Evolutionary conservation across 768 basidiomycete species (phyloP), one percentile per base, ranked within the genome.

Genomic region (Tephrocybe sp.): DNA sequence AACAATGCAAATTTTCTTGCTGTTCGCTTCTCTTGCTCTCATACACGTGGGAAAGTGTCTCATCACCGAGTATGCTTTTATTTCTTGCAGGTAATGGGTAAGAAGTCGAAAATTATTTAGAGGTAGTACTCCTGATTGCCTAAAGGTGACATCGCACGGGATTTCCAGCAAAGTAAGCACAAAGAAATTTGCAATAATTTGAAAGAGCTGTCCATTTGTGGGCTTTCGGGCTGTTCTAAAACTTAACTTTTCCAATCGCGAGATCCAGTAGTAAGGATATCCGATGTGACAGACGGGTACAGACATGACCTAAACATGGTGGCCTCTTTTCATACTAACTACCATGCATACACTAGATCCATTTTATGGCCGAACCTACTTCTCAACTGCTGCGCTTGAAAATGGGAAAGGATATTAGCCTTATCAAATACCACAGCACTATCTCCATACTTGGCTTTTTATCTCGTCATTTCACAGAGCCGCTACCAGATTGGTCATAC

Each of bases 361-460:
- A 74, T 43, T 80, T 80, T 58, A 65, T 70, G 34, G 66, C 73
- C 57, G 77, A 78, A 50, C 83, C 85, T 2, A 80, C 84, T 2
- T 81, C 78, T 3, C 83, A 79, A 53, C 79, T 18, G 76, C 78
- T 15, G 85, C 86, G 0, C 69, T 73, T 6, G 86, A 88, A 68
- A 74, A 36, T 88, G 86, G 85, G 83, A 84, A 56, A 73, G 77
- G 12, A 83, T 88, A 37, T 85, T 84, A 5, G n/a, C n/a, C n/a
- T n/a, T 65, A 70, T 45, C 76, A 79, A 55, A 82, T 80, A 36
- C 84, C 85, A 8, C 78, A 84, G 15, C 80, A 82, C 56, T 78
- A 85, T 62, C 78, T 88, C 25, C 79, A 85, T n/a, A 78, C 76
- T 12, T 88, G 84, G 85, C 75, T 86, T 34, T 84, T 75, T 48